Base-by-base conservation (phyloP, 1,284 basidiomycete species). In the Cystobasidiaceae sp. region DNA sequence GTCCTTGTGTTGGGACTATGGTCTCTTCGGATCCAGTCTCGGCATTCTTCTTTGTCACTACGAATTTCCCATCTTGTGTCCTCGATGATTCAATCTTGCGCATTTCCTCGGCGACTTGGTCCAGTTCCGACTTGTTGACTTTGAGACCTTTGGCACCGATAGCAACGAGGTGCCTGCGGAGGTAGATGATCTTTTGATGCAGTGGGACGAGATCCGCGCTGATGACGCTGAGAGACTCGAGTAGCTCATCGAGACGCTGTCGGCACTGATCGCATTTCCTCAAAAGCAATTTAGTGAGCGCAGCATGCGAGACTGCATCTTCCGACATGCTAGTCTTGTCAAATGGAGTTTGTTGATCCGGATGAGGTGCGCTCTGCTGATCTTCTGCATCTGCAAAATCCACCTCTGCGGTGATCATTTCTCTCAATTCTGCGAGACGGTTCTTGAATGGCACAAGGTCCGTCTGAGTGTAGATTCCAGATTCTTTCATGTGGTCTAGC, bases 241-340 rank as follows among this genome's bases (percentile, higher is more conserved):
- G 83, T 34, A 97, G 79, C 51, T 85, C 83, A 55, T 81, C 80
- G 32, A 96, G 82, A 70, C 93, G 83, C 21, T 82, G 82, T 74
- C 93, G 91, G 73, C 91, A 94, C 74, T 89, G 90, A 73, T 91
- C 89, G 67, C 97, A 81, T 76, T 97, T 94, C 66, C 89, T 84
- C 72, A 90, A 87, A 67, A 98, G 84, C 32, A 98, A 82, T 75
- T 88, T 93, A 45, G 89, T 90, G 79, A 98, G 86, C 33, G 91
- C 72, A 11, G 51, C 55, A 27, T 71, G 69, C 33, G 63, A 86
- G 66, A 85, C 85, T 1, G 90, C 86, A 75, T 94, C 86, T 62
- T 89, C 87, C 11, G 55, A 50, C 41, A 51, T 50, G 27, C 37
- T 37, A 8, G 32, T 45, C 13, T 41, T 41, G 28, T 51, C 44